Conservation (phyloP, 1,284 basidiomycete genomes). For the Ustilago esculenta region DNA sequence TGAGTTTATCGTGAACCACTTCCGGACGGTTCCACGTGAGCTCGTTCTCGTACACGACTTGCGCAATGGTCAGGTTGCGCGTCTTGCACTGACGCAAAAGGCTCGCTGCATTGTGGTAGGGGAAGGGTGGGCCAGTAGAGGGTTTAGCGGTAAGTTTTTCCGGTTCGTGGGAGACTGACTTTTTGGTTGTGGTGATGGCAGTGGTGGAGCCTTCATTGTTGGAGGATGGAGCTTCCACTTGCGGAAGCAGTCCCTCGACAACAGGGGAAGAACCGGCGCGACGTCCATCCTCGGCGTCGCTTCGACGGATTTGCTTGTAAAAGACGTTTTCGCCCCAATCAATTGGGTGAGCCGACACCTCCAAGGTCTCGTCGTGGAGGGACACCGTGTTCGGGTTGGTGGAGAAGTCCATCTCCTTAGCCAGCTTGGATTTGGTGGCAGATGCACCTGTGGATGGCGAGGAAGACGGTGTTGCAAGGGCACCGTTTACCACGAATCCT, state of each 20-base stretch:
- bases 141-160: conserved; percentile 24
- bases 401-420: no score
- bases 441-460: no score
- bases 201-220: no score
- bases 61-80: conserved; percentile 76
- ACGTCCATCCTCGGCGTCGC: conserved; percentile 79
- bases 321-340: conserved; percentile 87
- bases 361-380: conserved; percentile 12
- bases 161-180: not conserved
- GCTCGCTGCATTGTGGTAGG: conserved; percentile 82
- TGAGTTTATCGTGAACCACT: conserved; percentile 55
- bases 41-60: conserved; percentile 93
- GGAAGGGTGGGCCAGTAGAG: conserved; percentile 75
- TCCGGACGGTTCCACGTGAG: conserved; percentile 68
- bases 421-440: no score
- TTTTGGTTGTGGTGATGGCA: not conserved
- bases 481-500: conserved; percentile 64
- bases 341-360: conserved; percentile 68
- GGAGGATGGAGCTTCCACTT: conserved; percentile 19
- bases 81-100: conserved; percentile 80
- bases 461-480: conserved; percentile 48
- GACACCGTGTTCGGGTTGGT: not conserved
- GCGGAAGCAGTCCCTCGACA: conserved; percentile 8
- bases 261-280: conserved; percentile 58
- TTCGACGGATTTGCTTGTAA: conserved; percentile 92